phyloP scores from a whole-genome alignment of 2,329 filamentous ascomycete species.

The Cladorrhinum sp. region DNA sequence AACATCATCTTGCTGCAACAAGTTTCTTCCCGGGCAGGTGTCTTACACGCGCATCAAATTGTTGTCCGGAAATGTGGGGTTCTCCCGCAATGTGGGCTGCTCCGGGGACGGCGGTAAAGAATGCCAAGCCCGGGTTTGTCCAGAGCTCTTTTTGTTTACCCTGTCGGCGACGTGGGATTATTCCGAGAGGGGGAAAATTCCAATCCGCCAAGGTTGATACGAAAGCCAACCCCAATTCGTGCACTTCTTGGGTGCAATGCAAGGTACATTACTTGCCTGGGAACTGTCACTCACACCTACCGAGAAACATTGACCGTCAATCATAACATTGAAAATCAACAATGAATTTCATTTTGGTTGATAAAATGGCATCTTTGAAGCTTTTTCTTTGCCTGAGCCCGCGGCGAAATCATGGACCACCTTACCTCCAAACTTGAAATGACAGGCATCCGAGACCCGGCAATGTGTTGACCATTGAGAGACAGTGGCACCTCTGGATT shows the following conservation, averaged over 20 bases:
- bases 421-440: slow-evolving; percentile 47
- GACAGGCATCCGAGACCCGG: slow-evolving; percentile 50
- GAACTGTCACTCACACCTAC: too few species aligned
- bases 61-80: too few species aligned
- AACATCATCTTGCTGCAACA: too few species aligned
- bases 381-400: neutral
- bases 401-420: slow-evolving; percentile 42
- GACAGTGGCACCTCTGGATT: slow-evolving; percentile 23
- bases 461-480: slow-evolving; percentile 22
- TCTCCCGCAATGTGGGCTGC: too few species aligned
- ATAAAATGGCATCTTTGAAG: too few species aligned
- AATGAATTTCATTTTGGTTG: too few species aligned
- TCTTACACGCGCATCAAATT: too few species aligned
- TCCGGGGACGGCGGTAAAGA: too few species aligned
- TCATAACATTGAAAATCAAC: neutral
- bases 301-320: neutral
- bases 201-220: neutral
- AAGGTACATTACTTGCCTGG: neutral
- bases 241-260: neutral
- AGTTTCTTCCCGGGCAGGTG: too few species aligned
- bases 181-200: neutral
- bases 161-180: too few species aligned
- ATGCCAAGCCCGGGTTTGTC: too few species aligned
- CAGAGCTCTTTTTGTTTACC: too few species aligned
- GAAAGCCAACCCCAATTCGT: neutral